Evolutionary conservation across 371 early-diverging fungal species (phyloP).

Genomic region (Mucor velutinosus): DNA sequence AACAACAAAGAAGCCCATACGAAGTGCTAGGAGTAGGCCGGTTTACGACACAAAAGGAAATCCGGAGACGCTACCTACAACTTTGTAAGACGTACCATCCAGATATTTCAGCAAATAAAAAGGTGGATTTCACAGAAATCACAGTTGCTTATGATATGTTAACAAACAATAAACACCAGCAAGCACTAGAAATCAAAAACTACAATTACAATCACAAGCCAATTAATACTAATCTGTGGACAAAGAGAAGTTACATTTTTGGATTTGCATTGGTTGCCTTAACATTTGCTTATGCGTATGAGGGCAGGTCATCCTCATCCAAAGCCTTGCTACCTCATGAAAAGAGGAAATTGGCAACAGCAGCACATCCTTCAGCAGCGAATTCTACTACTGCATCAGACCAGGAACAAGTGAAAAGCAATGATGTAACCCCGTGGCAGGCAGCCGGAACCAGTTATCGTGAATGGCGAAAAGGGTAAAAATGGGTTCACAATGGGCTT

Average conservation of each 20-base stretch:
- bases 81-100: slow-evolving; percentile 38
- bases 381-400: background rate
- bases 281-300: slow-evolving; percentile 6
- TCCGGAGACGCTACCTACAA: slow-evolving; percentile 32
- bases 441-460: slow-evolving; percentile 19
- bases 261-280: slow-evolving; percentile 16
- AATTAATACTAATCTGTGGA: slow-evolving; percentile 25
- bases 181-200: slow-evolving; percentile 7
- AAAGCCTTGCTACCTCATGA: slow-evolving; percentile 9
- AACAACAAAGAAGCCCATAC: slow-evolving; percentile 26
- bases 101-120: slow-evolving; percentile 17
- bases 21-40: slow-evolving; percentile 32
- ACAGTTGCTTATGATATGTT: slow-evolving; percentile 33
- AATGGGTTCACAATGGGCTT: background rate
- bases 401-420: background rate
- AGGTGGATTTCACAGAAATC: slow-evolving; percentile 26
- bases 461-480: slow-evolving; percentile 21
- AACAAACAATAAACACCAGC: slow-evolving; percentile 12
- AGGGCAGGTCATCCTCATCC: background rate
- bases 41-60: slow-evolving; percentile 29
- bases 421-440: slow-evolving; percentile 21
- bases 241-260: slow-evolving; percentile 15
- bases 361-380: background rate
- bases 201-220: background rate
- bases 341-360: background rate